Evolutionary conservation across 805 yeast genomes (phyloP).

Genomic region (Cyberlindnera japonica): DNA sequence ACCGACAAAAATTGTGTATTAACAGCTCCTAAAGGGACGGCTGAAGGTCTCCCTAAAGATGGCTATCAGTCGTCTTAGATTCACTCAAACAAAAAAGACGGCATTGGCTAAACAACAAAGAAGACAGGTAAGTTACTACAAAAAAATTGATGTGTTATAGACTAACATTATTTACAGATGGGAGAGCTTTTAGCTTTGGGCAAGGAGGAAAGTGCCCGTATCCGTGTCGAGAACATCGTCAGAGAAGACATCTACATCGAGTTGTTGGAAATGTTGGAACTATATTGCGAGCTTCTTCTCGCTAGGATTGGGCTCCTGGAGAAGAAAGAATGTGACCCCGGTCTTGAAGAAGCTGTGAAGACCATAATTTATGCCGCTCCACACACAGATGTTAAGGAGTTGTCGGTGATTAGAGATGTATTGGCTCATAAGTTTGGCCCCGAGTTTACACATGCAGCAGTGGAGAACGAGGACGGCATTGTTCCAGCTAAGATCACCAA

Average conservation of each 20-base stretch:
- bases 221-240: slow-evolving; percentile 79
- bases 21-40: slow-evolving; percentile 22
- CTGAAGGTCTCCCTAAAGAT: slow-evolving; percentile 43
- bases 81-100: slow-evolving; percentile 64
- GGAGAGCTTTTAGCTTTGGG: slow-evolving; percentile 69
- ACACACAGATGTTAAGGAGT: slow-evolving; percentile 73
- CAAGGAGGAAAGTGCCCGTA: slow-evolving; percentile 78
- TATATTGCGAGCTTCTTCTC: slow-evolving; percentile 74
- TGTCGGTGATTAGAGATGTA: slow-evolving; percentile 56
- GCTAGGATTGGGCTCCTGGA: slow-evolving; percentile 68
- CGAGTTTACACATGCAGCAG: slow-evolving; percentile 50
- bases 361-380: slow-evolving; percentile 67
- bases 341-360: slow-evolving; percentile 60
- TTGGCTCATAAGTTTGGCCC: slow-evolving; percentile 60
- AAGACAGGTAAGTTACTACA: slow-evolving; percentile 34
- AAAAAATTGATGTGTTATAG: no score
- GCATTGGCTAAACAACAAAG: slow-evolving; percentile 76
- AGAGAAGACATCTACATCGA: slow-evolving; percentile 80
- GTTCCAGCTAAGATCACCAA: slow-evolving; percentile 68
- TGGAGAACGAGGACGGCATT: slow-evolving; percentile 44
- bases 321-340: slow-evolving; percentile 27
- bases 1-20: background rate
- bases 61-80: slow-evolving; percentile 64
- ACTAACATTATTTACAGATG: slow-evolving; percentile 27
- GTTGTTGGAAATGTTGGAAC: slow-evolving; percentile 70